Evolutionary conservation across 23 red algal genomes (phyloP).

Genomic region (Chondrus crispus): DNA sequence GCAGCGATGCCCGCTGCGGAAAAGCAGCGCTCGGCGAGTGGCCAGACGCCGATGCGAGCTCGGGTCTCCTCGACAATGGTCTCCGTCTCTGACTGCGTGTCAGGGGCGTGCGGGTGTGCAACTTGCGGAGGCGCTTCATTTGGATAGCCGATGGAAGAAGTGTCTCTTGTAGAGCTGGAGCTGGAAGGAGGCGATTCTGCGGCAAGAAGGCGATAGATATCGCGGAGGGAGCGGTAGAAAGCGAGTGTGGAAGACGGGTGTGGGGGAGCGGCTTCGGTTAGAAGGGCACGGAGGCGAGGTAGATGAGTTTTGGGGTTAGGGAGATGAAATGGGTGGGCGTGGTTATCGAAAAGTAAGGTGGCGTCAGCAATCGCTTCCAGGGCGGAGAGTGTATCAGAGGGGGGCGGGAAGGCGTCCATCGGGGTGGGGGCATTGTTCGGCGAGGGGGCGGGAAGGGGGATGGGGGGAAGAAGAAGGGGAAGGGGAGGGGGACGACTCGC

Average conservation of each 20-base stretch:
- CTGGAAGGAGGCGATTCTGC: not conserved
- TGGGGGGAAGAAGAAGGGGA: too few species aligned
- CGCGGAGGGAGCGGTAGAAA: constrained; percentile 13
- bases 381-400: not conserved
- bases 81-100: not conserved
- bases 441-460: too few species aligned
- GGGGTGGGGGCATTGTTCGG: too few species aligned
- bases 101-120: not conserved
- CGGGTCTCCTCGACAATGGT: constrained; percentile 15
- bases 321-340: constrained; percentile 38
- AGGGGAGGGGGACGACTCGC: too few species aligned
- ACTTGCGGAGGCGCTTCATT: too few species aligned
- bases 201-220: constrained; percentile 1
- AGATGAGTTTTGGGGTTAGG: not conserved
- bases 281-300: constrained; percentile 7
- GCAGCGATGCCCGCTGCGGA: constrained; percentile 31
- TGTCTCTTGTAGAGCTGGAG: not conserved
- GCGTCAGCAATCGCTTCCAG: constrained; percentile 54
- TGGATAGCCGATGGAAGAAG: not conserved
- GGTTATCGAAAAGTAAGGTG: constrained; percentile 47
- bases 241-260: constrained; percentile 3
- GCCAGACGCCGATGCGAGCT: constrained; percentile 3
- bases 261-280: constrained; percentile 37
- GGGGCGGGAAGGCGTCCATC: not conserved
- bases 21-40: constrained; percentile 10